These are phyloP conservation scores for Crithidia acanthocephali DNA, from an alignment of 208 protist genomes.

Conservation along the genomic window DNA sequence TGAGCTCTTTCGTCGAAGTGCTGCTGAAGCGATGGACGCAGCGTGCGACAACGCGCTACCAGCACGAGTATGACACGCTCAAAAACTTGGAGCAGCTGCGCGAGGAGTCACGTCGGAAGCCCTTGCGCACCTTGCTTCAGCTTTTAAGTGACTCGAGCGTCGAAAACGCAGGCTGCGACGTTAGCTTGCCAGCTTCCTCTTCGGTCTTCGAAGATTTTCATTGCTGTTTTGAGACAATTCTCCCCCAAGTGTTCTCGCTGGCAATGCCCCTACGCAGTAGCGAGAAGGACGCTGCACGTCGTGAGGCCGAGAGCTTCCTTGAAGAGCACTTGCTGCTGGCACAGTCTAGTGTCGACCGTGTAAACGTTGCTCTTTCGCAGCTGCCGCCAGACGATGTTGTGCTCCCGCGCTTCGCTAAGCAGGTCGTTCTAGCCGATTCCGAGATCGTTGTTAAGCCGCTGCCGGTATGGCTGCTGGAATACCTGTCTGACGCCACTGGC, in stretches of 20 bases:
- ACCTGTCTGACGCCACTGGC: conserved; percentile 26
- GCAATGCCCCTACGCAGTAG: conserved; percentile 1
- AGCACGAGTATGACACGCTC: conserved; percentile 61
- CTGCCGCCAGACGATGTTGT: conserved; percentile 24
- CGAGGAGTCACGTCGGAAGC: conserved; percentile 61
- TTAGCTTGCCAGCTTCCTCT: not conserved
- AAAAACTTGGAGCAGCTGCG: conserved; percentile 62
- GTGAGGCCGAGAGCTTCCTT: conserved; percentile 19
- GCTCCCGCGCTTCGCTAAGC: conserved; percentile 32
- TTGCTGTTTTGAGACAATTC: conserved; percentile 25
- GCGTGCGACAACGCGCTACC: conserved; percentile 39
- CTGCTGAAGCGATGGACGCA: conserved; percentile 47
- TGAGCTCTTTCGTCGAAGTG: conserved; percentile 46
- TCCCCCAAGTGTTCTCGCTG: conserved; percentile 21
- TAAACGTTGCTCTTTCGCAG: conserved; percentile 20
- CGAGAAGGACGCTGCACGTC: conserved; percentile 13
- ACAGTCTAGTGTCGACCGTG: conserved; percentile 21
- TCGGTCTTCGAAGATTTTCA: conserved; percentile 28
- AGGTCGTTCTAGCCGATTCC: conserved; percentile 14
- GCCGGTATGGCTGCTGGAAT: conserved; percentile 64
- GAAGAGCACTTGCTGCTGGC: conserved; percentile 34
- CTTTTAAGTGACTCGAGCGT: conserved; percentile 26
- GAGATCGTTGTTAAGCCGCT: conserved; percentile 57
- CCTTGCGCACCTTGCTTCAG: conserved; percentile 56
- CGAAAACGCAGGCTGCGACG: not conserved